Evolutionary conservation across 2,329 filamentous ascomycete species (phyloP), one percentile per base, ranked within the genome.

Genomic region (Nemania sp.): DNA sequence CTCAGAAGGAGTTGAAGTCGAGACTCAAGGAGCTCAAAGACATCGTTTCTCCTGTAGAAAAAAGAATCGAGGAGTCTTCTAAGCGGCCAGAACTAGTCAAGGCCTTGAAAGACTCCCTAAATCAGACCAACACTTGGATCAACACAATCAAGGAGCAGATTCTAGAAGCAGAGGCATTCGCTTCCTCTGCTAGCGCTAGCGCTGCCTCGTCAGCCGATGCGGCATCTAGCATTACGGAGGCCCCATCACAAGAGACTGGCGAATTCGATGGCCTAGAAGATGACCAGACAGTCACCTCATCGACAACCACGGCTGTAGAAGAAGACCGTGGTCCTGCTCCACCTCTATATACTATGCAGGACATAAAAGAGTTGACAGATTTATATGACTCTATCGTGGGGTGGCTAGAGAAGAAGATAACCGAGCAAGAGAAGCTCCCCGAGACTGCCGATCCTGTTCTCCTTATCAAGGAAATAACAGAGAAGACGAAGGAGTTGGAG

Each of bases 201-300:
- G 78, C 83, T 24, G 82, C 84, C 1, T 79, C 83, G 26, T 79
- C 81, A 6, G 82, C 74, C 68, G 80, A 75, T 54, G 75, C 74
- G 54, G 77, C 81, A 41, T 80, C 85, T 2, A 82, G 78, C 64
- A 78, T 84, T 20, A 81, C 84, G 1, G 77, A 86, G 5, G 81
- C 86, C 18, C 82, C 86, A 1, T 78, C 86, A 1, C 79, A 84
- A 13, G 70, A 77, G 22, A 69, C 77, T 11, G 84, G 83, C 45
- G 87, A 89, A 2, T 89, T 93, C 74, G 92, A 90, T 38, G 92
- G 89, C n/a, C 87, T 96, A 0, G 94, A 97, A 70, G 93, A 96
- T 59, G 91, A 93, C 24, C 80, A 83, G 15, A 76, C 77, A 7
- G 77, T 77, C 2, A 75, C 77, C 38, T 77, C 79, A 22, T 74